These are phyloP conservation scores for Nigrospora oryzae DNA, from an alignment of 2,329 filamentous ascomycete genomes.

Conservation along the genomic window DNA sequence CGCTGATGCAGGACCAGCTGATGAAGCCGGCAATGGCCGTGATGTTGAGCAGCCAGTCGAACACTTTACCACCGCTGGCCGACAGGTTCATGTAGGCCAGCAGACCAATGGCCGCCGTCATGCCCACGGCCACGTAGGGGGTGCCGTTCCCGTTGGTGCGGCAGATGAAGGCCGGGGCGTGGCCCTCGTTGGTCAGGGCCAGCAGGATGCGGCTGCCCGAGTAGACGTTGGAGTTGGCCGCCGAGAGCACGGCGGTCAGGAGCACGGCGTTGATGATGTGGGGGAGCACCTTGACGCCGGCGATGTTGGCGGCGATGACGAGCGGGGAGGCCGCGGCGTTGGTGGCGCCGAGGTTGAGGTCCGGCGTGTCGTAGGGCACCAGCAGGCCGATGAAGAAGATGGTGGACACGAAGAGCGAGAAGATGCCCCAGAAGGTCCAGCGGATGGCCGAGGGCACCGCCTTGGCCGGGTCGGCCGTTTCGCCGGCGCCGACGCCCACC, in stretches of 20 bases:
- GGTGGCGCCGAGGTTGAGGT: conserved; percentile 19
- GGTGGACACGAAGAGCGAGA: conserved; percentile 56
- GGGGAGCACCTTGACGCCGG: conserved; percentile 55
- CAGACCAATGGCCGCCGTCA: conserved; percentile 49
- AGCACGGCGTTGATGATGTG: conserved; percentile 72
- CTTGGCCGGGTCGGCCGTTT: conserved; percentile 64
- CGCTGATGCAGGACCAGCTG: conserved; percentile 58
- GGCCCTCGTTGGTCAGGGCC: conserved; percentile 54
- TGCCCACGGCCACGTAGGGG: conserved; percentile 51
- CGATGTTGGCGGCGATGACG: conserved; percentile 50
- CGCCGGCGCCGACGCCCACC: conserved; percentile 70
- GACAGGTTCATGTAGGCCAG: conserved; percentile 63
- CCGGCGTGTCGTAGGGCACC: conserved; percentile 43
- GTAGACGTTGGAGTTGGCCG: conserved; percentile 71
- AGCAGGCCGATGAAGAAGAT: conserved; percentile 66
- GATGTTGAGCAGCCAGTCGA: conserved; percentile 67
- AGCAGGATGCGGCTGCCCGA: conserved; percentile 62
- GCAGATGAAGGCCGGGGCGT: conserved; percentile 52
- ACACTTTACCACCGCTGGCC: conserved; percentile 48
- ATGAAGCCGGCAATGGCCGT: conserved; percentile 62
- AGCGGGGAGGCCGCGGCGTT: conserved; percentile 59
- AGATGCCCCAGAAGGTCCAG: conserved; percentile 68
- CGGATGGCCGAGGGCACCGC: conserved; percentile 65
- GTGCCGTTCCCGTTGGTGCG: conserved; percentile 53
- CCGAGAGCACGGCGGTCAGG: conserved; percentile 69